phyloP scores from a whole-genome alignment of 768 basidiomycete species.

The Hortiboletus flavorubellus region DNA sequence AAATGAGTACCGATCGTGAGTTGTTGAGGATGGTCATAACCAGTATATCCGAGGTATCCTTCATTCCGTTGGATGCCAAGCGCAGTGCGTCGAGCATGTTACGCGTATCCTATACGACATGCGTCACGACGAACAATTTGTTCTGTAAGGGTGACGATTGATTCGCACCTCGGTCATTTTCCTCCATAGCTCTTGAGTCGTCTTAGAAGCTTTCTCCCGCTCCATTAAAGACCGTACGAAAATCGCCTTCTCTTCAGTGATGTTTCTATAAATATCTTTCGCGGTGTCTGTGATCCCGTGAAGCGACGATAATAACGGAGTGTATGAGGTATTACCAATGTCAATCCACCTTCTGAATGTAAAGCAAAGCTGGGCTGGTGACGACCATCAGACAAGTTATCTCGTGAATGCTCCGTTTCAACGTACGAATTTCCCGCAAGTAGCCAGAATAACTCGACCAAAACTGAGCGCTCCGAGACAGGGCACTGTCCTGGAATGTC shows the following conservation, averaged over 20 bases:
- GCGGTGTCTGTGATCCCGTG: constrained; percentile 47
- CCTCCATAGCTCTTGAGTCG: constrained; percentile 31
- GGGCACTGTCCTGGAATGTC: constrained; percentile 43
- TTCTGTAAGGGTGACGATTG: constrained; percentile 2
- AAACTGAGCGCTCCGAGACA: constrained; percentile 75
- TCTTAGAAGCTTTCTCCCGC: constrained; percentile 39
- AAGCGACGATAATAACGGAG: constrained; percentile 9
- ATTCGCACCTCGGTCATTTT: constrained; percentile 23
- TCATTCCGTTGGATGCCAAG: constrained; percentile 18
- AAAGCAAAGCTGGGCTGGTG: constrained; percentile 69
- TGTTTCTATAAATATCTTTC: constrained; percentile 63
- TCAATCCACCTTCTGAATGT: constrained; percentile 73
- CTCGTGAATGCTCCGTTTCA: constrained; percentile 10
- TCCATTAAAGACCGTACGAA: constrained; percentile 45
- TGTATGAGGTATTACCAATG: constrained; percentile 47
- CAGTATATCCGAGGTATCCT: constrained; percentile 21
- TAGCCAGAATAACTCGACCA: constrained; percentile 88
- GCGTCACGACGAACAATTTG: background rate
- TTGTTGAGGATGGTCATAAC: constrained; percentile 8
- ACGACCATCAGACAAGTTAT: constrained; percentile 20
- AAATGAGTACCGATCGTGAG: constrained; percentile 21
- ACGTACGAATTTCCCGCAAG: constrained; percentile 73
- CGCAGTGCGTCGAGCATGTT: constrained; percentile 19
- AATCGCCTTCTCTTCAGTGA: constrained; percentile 53
- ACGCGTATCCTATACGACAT: constrained; percentile 28